Base-by-base conservation (phyloP, 1,284 basidiomycete genomes). In the Malassezia globosa region DNA sequence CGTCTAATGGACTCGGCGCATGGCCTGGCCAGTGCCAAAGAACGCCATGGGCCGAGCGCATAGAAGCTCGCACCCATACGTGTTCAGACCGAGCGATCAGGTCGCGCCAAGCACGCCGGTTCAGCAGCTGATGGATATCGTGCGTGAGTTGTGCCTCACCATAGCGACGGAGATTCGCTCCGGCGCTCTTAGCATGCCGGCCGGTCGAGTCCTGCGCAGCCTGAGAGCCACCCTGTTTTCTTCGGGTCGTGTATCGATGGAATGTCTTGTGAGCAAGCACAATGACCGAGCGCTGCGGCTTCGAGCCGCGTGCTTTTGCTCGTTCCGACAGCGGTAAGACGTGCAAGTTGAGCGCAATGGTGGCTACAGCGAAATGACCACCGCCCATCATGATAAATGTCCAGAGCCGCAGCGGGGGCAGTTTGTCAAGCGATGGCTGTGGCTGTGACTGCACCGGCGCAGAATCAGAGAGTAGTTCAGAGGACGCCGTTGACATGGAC, bases 181-280 rank as follows among this genome's bases (percentile, higher is more conserved):
- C 94, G 10, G 90, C 90, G 72, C 87, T 92, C 65, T 88, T 86
- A 0, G 94, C 94, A 6, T 86, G 87, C 72, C 92, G 92, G 7
- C 67, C 69, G 3, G 87, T 79, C 48, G 89, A 87, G 72, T 99
- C 94, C 63, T 96, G 94, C 2, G 84, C 64, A 1, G 82, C 82
- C 73, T 99, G 94, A 0, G 86, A 84, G 0, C 94, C 94, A 72
- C 94, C 94, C 76, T 99, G 94, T 73, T 97, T 97, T 58, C 86
- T 79, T 60, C 94, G 85, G 33, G 94, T 97, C 0, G 94, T 99
- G 72, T 99, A 99, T 6, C 94, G 82, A 73, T 97, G 94, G 73
- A 96, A 97, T 0, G 94, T 96, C 74, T 97, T 97, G 70, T 94
- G 87, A 53, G 78, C 78, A 35, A 97, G 64, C 2, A 97, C 80